Evolutionary conservation across 1,284 basidiomycete species (phyloP).

Genomic region (Pseudozyma thailandica): DNA sequence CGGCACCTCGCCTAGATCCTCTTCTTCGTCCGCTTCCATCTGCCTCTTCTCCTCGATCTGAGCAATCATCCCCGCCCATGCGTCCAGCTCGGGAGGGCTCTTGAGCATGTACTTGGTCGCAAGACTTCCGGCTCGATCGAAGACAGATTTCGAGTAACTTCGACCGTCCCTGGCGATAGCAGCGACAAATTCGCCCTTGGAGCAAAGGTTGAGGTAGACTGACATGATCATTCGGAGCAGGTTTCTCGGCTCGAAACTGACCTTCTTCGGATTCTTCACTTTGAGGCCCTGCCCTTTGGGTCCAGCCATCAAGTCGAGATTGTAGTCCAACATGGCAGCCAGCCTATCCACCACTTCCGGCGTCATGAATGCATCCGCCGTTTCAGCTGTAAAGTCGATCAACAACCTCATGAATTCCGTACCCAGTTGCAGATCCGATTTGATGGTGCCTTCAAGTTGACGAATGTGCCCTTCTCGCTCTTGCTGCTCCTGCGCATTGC

Average conservation of each 20-base stretch:
- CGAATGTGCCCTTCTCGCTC: conserved; percentile 85
- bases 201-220: conserved; percentile 89
- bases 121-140: conserved; percentile 81
- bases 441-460: conserved; percentile 82
- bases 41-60: conserved; percentile 86
- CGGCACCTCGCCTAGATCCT: conserved; percentile 91
- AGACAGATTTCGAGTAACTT: conserved; percentile 86
- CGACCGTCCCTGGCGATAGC: conserved; percentile 93
- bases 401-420: conserved; percentile 88
- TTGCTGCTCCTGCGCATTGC: conserved; percentile 78
- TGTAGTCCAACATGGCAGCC: conserved; percentile 97
- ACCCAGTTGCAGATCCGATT: conserved; percentile 85
- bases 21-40: conserved; percentile 81
- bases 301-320: conserved; percentile 87
- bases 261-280: conserved; percentile 87
- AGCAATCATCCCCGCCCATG: conserved; percentile 78
- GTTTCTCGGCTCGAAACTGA: conserved; percentile 85
- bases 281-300: conserved; percentile 82
- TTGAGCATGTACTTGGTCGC: conserved; percentile 79
- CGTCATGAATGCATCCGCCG: conserved; percentile 91
- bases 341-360: conserved; percentile 95
- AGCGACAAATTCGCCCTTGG: conserved; percentile 81
- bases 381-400: conserved; percentile 90
- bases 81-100: conserved; percentile 81
- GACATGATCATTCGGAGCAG: conserved; percentile 88